phyloP scores from a whole-genome alignment of 345 rosid genomes.

The Salix purpurea region DNA sequence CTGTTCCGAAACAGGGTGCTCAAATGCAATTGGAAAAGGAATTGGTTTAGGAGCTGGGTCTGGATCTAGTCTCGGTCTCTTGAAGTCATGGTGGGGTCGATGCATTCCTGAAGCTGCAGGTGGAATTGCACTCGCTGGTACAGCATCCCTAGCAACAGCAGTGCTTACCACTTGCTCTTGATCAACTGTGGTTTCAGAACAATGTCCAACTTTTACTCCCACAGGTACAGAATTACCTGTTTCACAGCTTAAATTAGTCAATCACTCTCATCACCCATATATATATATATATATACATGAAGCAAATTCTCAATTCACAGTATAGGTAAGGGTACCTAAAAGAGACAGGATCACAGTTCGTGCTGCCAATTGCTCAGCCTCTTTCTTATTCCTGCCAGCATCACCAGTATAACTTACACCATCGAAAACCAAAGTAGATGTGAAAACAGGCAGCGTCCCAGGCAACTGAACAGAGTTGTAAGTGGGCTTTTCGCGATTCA shows the following conservation, averaged over 20 bases:
- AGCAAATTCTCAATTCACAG: not conserved
- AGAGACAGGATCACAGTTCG: slow-evolving; percentile 33
- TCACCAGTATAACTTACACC: slow-evolving; percentile 27
- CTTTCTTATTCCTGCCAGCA: slow-evolving; percentile 35
- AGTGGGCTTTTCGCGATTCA: slow-evolving; percentile 18
- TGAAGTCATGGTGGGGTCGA: slow-evolving; percentile 8
- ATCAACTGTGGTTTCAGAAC: not conserved
- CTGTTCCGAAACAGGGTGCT: slow-evolving; percentile 6
- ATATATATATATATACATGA: not conserved
- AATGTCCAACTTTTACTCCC: not conserved
- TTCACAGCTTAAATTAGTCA: slow-evolving; percentile 5
- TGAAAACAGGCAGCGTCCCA: slow-evolving; percentile 23
- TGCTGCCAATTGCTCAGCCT: slow-evolving; percentile 51
- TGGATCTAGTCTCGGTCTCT: not conserved
- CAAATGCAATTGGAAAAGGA: too few species aligned
- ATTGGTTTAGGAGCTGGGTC: slow-evolving; percentile 5
- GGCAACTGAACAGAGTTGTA: slow-evolving; percentile 19
- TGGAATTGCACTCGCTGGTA: not conserved
- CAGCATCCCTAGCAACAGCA: not conserved
- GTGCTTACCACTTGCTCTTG: slow-evolving; percentile 3
- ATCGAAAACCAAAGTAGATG: slow-evolving; percentile 28
- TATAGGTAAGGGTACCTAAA: slow-evolving; percentile 20
- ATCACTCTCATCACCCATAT: not conserved
- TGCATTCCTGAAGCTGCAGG: not conserved
- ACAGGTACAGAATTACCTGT: slow-evolving; percentile 16